A percentile compares a stretch with the other conserved stretches of the same genome.
These are phyloP conservation scores for Rhodofomes roseus DNA, from an alignment of 1,284 basidiomycete genomes.

Conservation along the genomic window DNA sequence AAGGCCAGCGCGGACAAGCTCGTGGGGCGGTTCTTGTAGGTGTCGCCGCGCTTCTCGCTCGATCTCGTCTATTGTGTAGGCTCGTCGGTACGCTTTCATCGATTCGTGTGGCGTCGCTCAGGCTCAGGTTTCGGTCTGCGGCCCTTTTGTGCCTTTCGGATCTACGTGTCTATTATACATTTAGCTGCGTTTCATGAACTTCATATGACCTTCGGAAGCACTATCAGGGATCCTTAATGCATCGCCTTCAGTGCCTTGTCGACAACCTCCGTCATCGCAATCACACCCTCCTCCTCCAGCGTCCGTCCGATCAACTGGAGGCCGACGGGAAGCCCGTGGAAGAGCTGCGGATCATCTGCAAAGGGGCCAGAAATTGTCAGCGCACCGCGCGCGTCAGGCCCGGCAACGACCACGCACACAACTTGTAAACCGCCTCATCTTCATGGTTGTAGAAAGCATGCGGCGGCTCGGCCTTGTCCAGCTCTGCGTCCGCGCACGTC, in stretches of 20 bases:
- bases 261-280: conserved; percentile 37
- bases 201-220: neutral
- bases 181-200: neutral
- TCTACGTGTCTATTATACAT: neutral
- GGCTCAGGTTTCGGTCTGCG: neutral
- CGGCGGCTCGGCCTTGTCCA: conserved; percentile 39
- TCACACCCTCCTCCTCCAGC: conserved; percentile 47
- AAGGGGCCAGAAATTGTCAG: conserved; percentile 50
- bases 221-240: neutral
- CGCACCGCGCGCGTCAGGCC: conserved; percentile 15
- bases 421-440: conserved; percentile 41
- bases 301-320: conserved; percentile 48
- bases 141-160: too few species aligned
- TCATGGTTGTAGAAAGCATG: conserved; percentile 36
- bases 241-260: conserved; percentile 28
- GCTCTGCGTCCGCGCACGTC: conserved; percentile 46
- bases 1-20: conserved; percentile 34
- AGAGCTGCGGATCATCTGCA: conserved; percentile 42
- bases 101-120: neutral
- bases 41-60: neutral
- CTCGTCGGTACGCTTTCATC: neutral
- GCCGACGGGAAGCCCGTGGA: conserved; percentile 43
- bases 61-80: neutral
- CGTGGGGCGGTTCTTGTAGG: conserved; percentile 20
- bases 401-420: conserved; percentile 47